Percentiles rank a stretch among this genome's conserved stretches.
Conservation (phyloP, 352 stramenopile species). For the Ophiocytium majus region DNA sequence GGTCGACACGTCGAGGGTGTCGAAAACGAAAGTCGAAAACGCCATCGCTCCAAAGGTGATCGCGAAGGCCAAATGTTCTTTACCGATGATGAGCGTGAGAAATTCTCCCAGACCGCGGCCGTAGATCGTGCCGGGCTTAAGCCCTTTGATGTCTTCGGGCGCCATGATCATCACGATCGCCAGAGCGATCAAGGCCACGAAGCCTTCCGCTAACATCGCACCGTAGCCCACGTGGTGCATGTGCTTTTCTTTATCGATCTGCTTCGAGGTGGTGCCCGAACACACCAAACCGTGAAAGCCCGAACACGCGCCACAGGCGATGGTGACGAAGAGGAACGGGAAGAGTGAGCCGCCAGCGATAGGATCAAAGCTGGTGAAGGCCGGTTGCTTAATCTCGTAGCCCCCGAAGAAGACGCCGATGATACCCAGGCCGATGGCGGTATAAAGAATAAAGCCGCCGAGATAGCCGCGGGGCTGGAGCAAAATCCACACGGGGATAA, state of each 20-base stretch:
- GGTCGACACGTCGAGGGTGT: conserved; percentile 2
- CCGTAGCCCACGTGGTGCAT: neutral
- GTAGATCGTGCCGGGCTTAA: conserved; percentile 2
- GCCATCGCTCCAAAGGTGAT: conserved; percentile 14
- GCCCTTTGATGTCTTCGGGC: neutral
- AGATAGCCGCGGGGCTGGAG: conserved; percentile 3
- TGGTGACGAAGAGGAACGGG: conserved; percentile 8
- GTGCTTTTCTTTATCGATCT: conserved; percentile 16
- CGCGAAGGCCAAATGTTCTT: conserved; percentile 5
- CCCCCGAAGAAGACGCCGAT: neutral
- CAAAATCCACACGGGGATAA: conserved; percentile 5
- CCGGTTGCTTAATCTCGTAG: neutral
- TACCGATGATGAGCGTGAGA: conserved; percentile 3
- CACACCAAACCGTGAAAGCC: conserved; percentile 2
- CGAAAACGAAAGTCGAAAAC: conserved; percentile 18
- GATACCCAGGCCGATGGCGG: neutral
- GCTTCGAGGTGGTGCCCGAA: neutral
- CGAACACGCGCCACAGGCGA: conserved; percentile 7
- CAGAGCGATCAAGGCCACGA: neutral
- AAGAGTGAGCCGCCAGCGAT: conserved; percentile 1
- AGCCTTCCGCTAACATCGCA: neutral
- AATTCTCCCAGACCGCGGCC: neutral
- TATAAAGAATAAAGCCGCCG: conserved; percentile 1
- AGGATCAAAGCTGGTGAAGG: neutral
- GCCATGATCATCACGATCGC: neutral